A percentile compares a stretch with the other conserved stretches of the same genome.
phyloP scores from a whole-genome alignment of 768 basidiomycete species.

The Boletus edulis region DNA sequence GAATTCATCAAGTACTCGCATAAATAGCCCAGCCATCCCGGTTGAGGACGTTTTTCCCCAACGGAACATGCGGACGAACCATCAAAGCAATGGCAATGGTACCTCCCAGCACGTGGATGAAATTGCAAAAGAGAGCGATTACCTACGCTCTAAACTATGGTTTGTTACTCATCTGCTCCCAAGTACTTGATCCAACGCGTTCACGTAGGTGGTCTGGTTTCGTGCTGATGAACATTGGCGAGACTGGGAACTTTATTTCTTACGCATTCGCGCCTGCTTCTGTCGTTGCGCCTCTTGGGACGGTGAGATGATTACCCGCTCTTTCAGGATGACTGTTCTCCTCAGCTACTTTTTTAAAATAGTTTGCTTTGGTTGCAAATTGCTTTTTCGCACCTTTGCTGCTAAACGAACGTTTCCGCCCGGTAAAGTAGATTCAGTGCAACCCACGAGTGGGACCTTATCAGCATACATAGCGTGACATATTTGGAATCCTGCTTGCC shows the following conservation, averaged over 20 bases:
- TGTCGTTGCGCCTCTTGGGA: constrained; percentile 94
- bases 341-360: constrained; percentile 29
- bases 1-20: background rate
- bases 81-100: constrained; percentile 4
- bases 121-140: constrained; percentile 61
- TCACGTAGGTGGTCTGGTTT: constrained; percentile 83
- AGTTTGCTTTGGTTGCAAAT: constrained; percentile 93
- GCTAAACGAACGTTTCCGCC: constrained; percentile 79
- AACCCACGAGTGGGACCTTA: constrained; percentile 9
- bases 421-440: constrained; percentile 39
- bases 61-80: constrained; percentile 2
- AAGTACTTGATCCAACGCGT: background rate
- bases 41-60: constrained; percentile 40
- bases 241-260: constrained; percentile 86
- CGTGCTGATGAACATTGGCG: constrained; percentile 85
- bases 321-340: background rate
- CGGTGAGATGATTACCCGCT: constrained; percentile 49
- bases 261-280: constrained; percentile 90
- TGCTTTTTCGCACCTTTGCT: constrained; percentile 90
- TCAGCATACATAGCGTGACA: constrained; percentile 53
- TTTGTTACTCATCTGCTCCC: constrained; percentile 30
- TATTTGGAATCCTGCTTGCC: constrained; percentile 76
- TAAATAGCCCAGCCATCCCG: constrained; percentile 24
- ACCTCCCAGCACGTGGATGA: constrained; percentile 20
- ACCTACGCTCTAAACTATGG: constrained; percentile 86